A percentile compares a stretch with the other conserved stretches of the same genome.
phyloP scores from a whole-genome alignment of 179 eudicot species.

The Silene vulgaris region DNA sequence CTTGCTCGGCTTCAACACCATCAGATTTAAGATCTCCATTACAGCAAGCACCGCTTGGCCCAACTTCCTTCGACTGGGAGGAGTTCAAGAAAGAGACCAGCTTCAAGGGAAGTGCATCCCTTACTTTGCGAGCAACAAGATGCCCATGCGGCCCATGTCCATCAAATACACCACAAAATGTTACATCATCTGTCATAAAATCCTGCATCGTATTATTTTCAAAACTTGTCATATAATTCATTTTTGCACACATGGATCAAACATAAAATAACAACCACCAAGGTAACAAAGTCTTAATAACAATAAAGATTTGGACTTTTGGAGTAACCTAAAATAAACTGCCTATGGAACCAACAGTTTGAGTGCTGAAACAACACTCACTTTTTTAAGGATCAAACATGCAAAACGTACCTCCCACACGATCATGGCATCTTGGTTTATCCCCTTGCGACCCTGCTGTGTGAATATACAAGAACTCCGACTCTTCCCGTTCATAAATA shows the following conservation, averaged over 20 bases:
- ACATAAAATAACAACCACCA: background rate
- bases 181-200: conserved; percentile 68
- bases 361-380: no score
- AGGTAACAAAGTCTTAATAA: background rate
- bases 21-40: conserved; percentile 45
- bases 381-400: background rate
- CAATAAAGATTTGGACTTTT: no score
- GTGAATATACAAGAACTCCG: conserved; percentile 80
- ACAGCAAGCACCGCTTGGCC: conserved; percentile 38
- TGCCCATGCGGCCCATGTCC: conserved; percentile 96
- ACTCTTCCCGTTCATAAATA: conserved; percentile 70
- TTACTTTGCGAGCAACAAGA: conserved; percentile 91
- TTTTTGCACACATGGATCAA: conserved; percentile 13
- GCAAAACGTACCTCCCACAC: conserved; percentile 85
- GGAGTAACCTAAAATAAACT: no score
- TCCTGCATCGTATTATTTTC: conserved; percentile 44
- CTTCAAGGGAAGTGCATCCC: conserved; percentile 77
- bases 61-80: conserved; percentile 50
- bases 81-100: conserved; percentile 53
- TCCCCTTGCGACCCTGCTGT: conserved; percentile 96
- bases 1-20: conserved; percentile 48
- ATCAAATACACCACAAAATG: conserved; percentile 81
- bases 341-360: no score
- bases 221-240: conserved; percentile 9
- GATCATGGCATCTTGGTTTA: conserved; percentile 97